A percentile compares a stretch with the other conserved stretches of the same genome.
phyloP scores from a whole-genome alignment of 2,329 filamentous ascomycete genomes.

The Xylariaceae sp. region DNA sequence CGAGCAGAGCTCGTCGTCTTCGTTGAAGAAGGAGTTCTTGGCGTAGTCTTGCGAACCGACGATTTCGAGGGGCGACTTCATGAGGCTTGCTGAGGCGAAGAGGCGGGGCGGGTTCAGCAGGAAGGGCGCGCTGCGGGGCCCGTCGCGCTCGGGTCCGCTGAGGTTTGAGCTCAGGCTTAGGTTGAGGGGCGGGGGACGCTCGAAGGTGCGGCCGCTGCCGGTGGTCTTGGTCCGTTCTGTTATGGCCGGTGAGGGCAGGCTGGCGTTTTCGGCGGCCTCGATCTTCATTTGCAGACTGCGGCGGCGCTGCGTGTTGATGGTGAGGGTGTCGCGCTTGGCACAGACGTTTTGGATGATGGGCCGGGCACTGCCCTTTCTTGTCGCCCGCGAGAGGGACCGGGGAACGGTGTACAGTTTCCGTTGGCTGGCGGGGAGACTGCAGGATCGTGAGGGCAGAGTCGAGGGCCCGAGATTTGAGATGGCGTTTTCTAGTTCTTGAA shows the following conservation, averaged over 20 bases:
- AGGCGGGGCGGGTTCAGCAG: conserved; percentile 9
- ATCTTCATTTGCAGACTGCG: conserved; percentile 47
- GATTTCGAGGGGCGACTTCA: conserved; percentile 9
- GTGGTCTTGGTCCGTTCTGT: conserved; percentile 22
- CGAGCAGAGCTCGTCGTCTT: neutral
- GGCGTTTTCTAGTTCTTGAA: conserved; percentile 22
- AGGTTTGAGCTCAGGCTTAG: conserved; percentile 12
- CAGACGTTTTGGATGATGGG: conserved; percentile 44
- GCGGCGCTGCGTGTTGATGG: conserved; percentile 41
- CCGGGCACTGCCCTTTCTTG: conserved; percentile 12
- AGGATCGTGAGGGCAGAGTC: conserved; percentile 40
- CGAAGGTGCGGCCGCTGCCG: conserved; percentile 16
- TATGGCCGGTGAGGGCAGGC: neutral
- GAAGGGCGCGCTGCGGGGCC: conserved; percentile 18
- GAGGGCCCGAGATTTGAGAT: conserved; percentile 26
- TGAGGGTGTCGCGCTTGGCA: conserved; percentile 49
- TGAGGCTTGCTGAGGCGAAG: conserved; percentile 6
- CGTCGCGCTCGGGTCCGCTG: conserved; percentile 5
- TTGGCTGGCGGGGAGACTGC: conserved; percentile 38
- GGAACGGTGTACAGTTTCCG: conserved; percentile 29
- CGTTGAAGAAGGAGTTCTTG: neutral
- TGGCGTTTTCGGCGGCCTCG: conserved; percentile 28
- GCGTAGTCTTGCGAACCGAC: neutral
- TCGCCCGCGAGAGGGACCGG: conserved; percentile 1
- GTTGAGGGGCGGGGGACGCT: conserved; percentile 18